Conservation (phyloP, 495 filamentous ascomycete genomes). For the Daldinia loculata region DNA sequence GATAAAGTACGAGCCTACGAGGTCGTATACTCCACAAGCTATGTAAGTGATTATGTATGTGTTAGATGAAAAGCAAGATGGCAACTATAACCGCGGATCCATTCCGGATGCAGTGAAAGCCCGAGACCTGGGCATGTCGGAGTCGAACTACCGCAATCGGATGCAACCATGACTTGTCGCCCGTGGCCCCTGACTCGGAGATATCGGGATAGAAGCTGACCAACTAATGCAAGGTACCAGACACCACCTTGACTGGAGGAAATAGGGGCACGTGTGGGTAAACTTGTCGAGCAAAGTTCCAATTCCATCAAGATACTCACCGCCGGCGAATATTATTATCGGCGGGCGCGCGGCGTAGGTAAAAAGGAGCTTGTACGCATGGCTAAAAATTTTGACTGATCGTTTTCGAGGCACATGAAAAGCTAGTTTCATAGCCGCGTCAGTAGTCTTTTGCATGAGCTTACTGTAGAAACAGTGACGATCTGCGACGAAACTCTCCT, state of each 20-base stretch:
- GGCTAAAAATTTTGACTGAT: constrained; percentile 11
- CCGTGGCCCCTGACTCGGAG: constrained; percentile 34
- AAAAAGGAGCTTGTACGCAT: constrained; percentile 5
- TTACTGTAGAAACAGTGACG: constrained; percentile 30
- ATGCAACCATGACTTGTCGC: constrained; percentile 30
- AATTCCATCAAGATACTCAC: constrained; percentile 1
- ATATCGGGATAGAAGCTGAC: constrained; percentile 35
- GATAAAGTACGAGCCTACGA: not conserved
- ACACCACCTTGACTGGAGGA: constrained; percentile 26
- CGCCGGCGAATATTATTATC: constrained; percentile 1
- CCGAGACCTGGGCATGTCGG: constrained; percentile 19
- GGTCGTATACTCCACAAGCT: constrained; percentile 4
- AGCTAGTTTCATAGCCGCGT: constrained; percentile 25
- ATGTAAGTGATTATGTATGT: not conserved
- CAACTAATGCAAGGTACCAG: constrained; percentile 44
- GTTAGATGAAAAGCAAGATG: constrained; percentile 5
- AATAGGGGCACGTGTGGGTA: constrained; percentile 27
- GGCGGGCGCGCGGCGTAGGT: not conserved
- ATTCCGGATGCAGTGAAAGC: constrained; percentile 12
- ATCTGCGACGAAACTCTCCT: constrained; percentile 21
- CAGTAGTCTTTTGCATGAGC: constrained; percentile 22
- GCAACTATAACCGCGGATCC: constrained; percentile 4
- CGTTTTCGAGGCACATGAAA: constrained; percentile 25
- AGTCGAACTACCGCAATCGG: constrained; percentile 29
- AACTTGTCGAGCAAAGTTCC: constrained; percentile 7